Percentiles rank a stretch among this genome's conserved stretches.
phyloP scores from a whole-genome alignment of 768 basidiomycete genomes.

The Pluteus cervinus region DNA sequence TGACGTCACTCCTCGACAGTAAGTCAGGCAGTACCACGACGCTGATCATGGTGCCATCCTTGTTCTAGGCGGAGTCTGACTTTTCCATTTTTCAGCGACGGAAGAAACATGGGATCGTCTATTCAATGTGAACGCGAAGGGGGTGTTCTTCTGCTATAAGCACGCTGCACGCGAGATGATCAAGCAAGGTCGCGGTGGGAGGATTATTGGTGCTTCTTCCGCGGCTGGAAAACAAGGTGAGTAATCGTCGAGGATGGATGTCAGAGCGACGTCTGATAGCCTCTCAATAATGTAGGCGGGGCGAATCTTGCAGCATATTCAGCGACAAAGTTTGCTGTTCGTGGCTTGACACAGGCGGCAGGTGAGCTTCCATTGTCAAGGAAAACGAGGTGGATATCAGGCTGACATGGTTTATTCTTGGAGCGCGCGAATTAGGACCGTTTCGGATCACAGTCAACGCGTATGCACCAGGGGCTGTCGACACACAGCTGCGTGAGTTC shows the following conservation, averaged over 20 bases:
- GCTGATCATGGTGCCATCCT: neutral
- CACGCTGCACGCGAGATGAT: slow-evolving; percentile 37
- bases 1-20: slow-evolving; percentile 19
- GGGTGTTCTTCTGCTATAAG: slow-evolving; percentile 35
- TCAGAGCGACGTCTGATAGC: no score
- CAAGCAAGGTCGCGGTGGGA: slow-evolving; percentile 34
- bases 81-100: slow-evolving; percentile 12
- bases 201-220: slow-evolving; percentile 39
- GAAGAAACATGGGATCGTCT: slow-evolving; percentile 24
- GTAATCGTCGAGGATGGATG: neutral
- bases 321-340: slow-evolving; percentile 32
- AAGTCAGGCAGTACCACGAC: slow-evolving; percentile 2
- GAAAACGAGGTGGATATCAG: neutral
- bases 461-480: slow-evolving; percentile 19
- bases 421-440: slow-evolving; percentile 17
- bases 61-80: neutral
- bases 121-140: slow-evolving; percentile 28
- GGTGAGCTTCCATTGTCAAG: no score
- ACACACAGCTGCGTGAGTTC: slow-evolving; percentile 1
- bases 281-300: slow-evolving; percentile 5
- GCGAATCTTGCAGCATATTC: slow-evolving; percentile 19
- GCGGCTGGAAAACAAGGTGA: slow-evolving; percentile 29
- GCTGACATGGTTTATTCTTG: neutral
- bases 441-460: slow-evolving; percentile 25
- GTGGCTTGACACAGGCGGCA: slow-evolving; percentile 26